Evolutionary conservation across 1,284 basidiomycete species (phyloP), one percentile per base, ranked within the genome.

Genomic region (Sanghuangporus sanghuang): DNA sequence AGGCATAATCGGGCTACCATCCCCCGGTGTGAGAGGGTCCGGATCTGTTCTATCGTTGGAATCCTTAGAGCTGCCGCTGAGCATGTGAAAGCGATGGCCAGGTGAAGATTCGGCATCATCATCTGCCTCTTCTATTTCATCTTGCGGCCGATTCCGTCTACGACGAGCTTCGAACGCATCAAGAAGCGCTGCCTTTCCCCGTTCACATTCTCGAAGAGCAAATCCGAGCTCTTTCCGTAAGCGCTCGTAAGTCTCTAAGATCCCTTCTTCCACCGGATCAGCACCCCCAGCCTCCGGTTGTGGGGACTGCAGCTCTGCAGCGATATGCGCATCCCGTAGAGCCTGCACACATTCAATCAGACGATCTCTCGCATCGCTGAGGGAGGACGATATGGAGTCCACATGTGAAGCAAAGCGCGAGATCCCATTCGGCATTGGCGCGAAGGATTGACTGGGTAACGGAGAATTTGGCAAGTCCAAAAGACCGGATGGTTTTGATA

Each of bases 191-290:
- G 85, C 85, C 14, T 87, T 78, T 0, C 90, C 90, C 3, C 91
- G 81, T 72, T 93, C 90, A 69, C 90, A 92, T 69, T 92, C 90
- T 9, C 89, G 77, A 16, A 92, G 74, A 0, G 89, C 90, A 35
- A 86, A 74, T 6, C 89, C 90, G 3, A 92, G 79, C 69, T 91
- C 89, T 8, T 84, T 81, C 11, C 90, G 80, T n/a, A 92, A 76
- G 0, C 85, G 77, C 61, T 92, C 90, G 70, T 90, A 91, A 6
- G 88, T 84, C 56, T 82, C 80, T 55, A 92, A 67, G 0, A 86
- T 84, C 3, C 80, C 78, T 59, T 79, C 74, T 27, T 78, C 72
- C 38, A 72, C 48, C n/a, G 36, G 49, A 9, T 42, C n/a, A 50
- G 67, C 75, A 59, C 70, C 66, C 32, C 63, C 59, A 60, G 69